Percentiles rank a stretch among this genome's conserved stretches.
Conservation (phyloP, 768 basidiomycete species). For the Boletales sp. region DNA sequence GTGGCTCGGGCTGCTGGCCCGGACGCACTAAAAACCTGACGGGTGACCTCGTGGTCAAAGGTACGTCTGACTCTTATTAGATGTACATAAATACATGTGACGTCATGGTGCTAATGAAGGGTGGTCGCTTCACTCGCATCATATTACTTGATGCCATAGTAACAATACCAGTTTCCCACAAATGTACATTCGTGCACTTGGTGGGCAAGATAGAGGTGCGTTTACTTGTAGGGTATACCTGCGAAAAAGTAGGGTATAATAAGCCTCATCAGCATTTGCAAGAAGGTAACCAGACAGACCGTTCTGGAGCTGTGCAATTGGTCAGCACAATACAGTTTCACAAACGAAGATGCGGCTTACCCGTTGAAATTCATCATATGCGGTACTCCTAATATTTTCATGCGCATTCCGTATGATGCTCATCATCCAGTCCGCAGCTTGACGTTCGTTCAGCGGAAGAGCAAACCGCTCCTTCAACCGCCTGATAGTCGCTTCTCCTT, state of each 20-base stretch:
- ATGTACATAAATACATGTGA: no score
- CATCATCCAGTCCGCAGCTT: constrained; percentile 94
- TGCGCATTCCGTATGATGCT: constrained; percentile 86
- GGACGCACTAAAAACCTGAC: no score
- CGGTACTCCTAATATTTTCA: constrained; percentile 90
- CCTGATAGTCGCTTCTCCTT: constrained; percentile 89
- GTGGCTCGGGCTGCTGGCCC: no score
- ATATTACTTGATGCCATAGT: no score
- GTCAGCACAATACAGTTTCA: constrained; percentile 3
- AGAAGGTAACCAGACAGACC: constrained; percentile 28
- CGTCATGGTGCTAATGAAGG: no score
- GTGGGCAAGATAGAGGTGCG: background rate
- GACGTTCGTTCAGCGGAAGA: constrained; percentile 75
- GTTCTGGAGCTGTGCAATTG: constrained; percentile 42
- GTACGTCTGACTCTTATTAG: no score
- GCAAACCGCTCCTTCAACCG: constrained; percentile 86
- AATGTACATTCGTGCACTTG: background rate
- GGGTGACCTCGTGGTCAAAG: no score
- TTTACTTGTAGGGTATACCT: constrained; percentile 32
- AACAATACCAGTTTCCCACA: background rate
- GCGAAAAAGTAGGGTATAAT: background rate
- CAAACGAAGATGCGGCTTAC: constrained; percentile 38
- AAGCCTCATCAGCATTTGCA: background rate
- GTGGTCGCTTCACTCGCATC: no score
- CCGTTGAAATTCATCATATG: constrained; percentile 94